Conservation (phyloP, 306 rosid species). For the Fagus crenata region DNA sequence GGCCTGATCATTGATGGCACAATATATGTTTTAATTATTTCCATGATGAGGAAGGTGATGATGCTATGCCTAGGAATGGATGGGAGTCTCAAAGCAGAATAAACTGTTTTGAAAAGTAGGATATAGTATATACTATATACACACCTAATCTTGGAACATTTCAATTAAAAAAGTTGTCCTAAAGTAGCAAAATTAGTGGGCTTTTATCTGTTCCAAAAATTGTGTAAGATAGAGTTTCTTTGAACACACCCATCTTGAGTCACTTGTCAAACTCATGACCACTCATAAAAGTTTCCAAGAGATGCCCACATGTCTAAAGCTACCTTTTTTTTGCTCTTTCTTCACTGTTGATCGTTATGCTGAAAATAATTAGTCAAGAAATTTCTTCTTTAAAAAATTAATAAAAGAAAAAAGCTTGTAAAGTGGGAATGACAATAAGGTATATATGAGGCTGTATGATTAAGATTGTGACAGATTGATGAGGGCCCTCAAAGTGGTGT, state of each 20-base stretch:
- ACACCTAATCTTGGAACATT: neutral
- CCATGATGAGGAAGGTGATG: neutral
- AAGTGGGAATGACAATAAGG: slow-evolving; percentile 35
- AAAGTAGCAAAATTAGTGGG: slow-evolving; percentile 10
- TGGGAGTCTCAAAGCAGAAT: too few species aligned
- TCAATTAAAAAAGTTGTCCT: neutral
- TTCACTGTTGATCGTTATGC: slow-evolving; percentile 43
- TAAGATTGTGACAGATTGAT: slow-evolving; percentile 30
- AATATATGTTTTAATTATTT: neutral
- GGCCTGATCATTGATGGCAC: neutral
- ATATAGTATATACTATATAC: neutral
- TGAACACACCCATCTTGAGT: slow-evolving; percentile 22
- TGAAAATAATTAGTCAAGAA: slow-evolving; percentile 23
- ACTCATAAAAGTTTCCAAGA: slow-evolving; percentile 45
- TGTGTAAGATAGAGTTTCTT: slow-evolving; percentile 25
- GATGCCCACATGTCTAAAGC: slow-evolving; percentile 35
- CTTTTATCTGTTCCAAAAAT: slow-evolving; percentile 7
- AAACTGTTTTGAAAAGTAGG: too few species aligned
- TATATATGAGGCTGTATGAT: slow-evolving; percentile 39
- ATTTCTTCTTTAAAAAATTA: neutral
- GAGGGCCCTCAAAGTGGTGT: slow-evolving; percentile 29
- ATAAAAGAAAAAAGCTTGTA: slow-evolving; percentile 14
- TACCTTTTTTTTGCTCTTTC: slow-evolving; percentile 32
- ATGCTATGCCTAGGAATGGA: neutral
- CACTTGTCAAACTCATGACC: slow-evolving; percentile 45